Percentiles rank a stretch among this genome's conserved stretches.
Conservation (phyloP, 331 rosid genomes). For the Quercus tomentella region DNA sequence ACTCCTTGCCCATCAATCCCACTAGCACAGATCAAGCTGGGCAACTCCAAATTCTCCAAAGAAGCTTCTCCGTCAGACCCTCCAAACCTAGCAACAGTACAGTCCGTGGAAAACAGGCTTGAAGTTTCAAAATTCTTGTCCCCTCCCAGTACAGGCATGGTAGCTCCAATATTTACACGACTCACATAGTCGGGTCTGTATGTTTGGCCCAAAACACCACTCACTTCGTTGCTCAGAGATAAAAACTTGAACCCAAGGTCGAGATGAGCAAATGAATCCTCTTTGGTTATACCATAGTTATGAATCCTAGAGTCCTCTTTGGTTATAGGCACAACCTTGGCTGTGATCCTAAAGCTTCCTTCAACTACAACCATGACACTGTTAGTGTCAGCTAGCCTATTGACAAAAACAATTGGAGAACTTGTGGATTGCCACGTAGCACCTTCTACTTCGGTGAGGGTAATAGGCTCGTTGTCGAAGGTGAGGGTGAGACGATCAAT, state of each 20-base stretch:
- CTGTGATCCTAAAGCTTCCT: conserved; percentile 17
- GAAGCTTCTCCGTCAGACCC: too few species aligned
- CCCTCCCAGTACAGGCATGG: conserved; percentile 42
- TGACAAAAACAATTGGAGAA: not conserved
- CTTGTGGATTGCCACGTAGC: conserved; percentile 20
- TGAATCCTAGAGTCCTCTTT: conserved; percentile 37
- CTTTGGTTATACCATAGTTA: conserved; percentile 28
- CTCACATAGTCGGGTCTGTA: conserved; percentile 28
- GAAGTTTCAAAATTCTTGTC: conserved; percentile 21
- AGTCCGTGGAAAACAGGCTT: conserved; percentile 25
- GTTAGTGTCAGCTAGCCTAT: conserved; percentile 10
- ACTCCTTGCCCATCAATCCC: too few species aligned
- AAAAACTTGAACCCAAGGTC: conserved; percentile 41
- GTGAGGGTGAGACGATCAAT: conserved; percentile 2
- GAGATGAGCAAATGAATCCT: conserved; percentile 37
- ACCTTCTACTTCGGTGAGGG: conserved; percentile 21
- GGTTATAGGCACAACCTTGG: conserved; percentile 35
- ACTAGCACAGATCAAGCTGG: too few species aligned
- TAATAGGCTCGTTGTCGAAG: conserved; percentile 15
- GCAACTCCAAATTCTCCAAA: too few species aligned
- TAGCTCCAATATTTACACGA: conserved; percentile 17
- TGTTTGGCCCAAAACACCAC: conserved; percentile 38
- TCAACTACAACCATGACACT: conserved; percentile 17
- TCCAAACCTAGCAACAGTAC: conserved; percentile 24
- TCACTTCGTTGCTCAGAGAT: conserved; percentile 23